Evolutionary conservation across 768 basidiomycete species (phyloP).

Genomic region (Lentinula edodes): DNA sequence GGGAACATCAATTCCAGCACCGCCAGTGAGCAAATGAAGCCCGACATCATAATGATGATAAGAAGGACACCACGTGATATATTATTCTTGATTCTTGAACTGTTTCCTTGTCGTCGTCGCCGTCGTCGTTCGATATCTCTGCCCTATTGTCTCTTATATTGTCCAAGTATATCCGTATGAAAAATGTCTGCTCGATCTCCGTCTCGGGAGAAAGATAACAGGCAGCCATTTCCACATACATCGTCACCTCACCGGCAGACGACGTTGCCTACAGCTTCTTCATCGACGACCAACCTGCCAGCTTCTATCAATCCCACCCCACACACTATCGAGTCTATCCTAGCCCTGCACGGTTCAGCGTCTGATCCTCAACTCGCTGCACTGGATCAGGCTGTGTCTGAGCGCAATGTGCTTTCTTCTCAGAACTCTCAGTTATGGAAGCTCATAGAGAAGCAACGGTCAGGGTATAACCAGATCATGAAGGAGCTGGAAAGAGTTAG

Average conservation of each 20-base stretch:
- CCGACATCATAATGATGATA: background rate
- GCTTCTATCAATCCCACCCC: slow-evolving; percentile 24
- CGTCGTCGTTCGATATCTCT: background rate
- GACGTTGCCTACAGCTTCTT: slow-evolving; percentile 12
- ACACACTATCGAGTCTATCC: slow-evolving; percentile 47
- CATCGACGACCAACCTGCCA: slow-evolving; percentile 17
- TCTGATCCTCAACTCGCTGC: slow-evolving; percentile 59
- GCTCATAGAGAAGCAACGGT: slow-evolving; percentile 86
- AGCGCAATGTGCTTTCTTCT: slow-evolving; percentile 72
- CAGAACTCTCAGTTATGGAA: slow-evolving; percentile 95
- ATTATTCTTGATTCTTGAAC: background rate
- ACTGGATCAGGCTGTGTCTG: slow-evolving; percentile 70
- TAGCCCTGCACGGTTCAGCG: slow-evolving; percentile 47
- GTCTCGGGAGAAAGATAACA: background rate
- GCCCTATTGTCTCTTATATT: background rate
- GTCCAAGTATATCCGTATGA: background rate
- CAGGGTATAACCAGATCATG: slow-evolving; percentile 72
- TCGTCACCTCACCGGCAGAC: slow-evolving; percentile 5
- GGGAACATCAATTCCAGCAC: background rate
- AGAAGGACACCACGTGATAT: background rate
- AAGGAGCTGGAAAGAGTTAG: slow-evolving; percentile 86
- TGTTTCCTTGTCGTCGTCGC: background rate
- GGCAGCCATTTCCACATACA: background rate
- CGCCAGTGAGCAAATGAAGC: background rate
- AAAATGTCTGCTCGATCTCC: slow-evolving; percentile 1